These are phyloP conservation scores for Hyphopichia pseudoburtonii DNA, from an alignment of 1,139 yeast species.

Conservation along the genomic window DNA sequence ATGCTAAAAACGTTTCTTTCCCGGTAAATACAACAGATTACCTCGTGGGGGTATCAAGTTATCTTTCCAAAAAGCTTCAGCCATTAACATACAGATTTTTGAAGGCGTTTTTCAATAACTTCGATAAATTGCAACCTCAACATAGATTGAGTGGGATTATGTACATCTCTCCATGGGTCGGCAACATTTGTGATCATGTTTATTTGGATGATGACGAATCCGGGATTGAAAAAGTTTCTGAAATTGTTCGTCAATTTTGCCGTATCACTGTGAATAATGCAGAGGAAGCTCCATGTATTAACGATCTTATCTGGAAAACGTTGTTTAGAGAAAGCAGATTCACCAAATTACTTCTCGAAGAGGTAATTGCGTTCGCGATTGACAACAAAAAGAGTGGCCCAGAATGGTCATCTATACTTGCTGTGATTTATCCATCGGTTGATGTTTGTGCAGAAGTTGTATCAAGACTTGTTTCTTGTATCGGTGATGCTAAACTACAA, in stretches of 20 bases:
- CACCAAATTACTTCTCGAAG: conserved; percentile 62
- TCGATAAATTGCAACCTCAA: conserved; percentile 40
- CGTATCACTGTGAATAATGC: conserved; percentile 56
- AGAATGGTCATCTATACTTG: conserved; percentile 62
- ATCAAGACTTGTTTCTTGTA: conserved; percentile 49
- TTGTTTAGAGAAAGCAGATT: conserved; percentile 63
- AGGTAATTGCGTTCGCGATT: conserved; percentile 69
- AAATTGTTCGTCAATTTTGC: conserved; percentile 63
- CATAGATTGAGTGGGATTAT: conserved; percentile 43
- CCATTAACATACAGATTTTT: conserved; percentile 62
- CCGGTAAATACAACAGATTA: conserved; percentile 71
- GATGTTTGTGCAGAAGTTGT: conserved; percentile 72
- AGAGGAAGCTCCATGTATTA: conserved; percentile 33
- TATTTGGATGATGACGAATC: conserved; percentile 50
- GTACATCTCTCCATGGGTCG: conserved; percentile 77
- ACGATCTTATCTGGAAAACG: conserved; percentile 68
- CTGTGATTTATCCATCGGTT: conserved; percentile 70
- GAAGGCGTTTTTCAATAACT: conserved; percentile 59
- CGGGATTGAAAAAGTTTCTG: conserved; percentile 64
- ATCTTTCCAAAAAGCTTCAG: conserved; percentile 58
- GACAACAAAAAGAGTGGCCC: conserved; percentile 74
- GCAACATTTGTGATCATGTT: conserved; percentile 60
- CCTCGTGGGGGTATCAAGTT: conserved; percentile 59
- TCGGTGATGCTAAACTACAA: conserved; percentile 47
- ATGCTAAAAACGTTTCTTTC: conserved; percentile 65